A percentile compares a stretch with the other conserved stretches of the same genome.
These are phyloP conservation scores for Tetrahymena elliotti DNA, from an alignment of 73 alveolate genomes.

Conservation along the genomic window DNA sequence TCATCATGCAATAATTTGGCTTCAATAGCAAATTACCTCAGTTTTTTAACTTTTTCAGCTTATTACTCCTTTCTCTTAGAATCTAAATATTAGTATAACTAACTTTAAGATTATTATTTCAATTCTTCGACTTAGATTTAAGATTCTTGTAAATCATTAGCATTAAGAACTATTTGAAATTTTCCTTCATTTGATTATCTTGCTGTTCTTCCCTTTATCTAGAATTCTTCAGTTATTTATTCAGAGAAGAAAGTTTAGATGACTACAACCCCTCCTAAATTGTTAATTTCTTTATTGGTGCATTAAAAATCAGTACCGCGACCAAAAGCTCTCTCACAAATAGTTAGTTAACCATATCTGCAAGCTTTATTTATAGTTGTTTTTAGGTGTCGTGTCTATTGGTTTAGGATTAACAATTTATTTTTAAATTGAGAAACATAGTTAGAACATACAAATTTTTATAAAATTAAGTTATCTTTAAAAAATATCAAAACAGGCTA, in stretches of 20 bases:
- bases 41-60: background rate
- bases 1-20: background rate
- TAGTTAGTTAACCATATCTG: background rate
- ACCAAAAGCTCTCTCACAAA: background rate
- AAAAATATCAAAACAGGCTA: background rate
- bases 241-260: background rate
- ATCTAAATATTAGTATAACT: background rate
- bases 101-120: background rate
- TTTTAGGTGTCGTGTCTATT: background rate
- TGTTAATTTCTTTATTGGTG: background rate
- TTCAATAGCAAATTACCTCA: background rate
- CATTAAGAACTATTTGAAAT: background rate
- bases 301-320: background rate
- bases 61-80: background rate
- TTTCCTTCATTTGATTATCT: background rate
- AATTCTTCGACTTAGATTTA: background rate
- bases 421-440: background rate
- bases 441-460: background rate
- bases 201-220: background rate
- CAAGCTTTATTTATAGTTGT: background rate
- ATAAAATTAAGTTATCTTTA: background rate
- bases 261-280: background rate
- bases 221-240: background rate
- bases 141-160: background rate
- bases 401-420: background rate